phyloP scores from a whole-genome alignment of 257 asterid species.

The Sherardia arvensis region DNA sequence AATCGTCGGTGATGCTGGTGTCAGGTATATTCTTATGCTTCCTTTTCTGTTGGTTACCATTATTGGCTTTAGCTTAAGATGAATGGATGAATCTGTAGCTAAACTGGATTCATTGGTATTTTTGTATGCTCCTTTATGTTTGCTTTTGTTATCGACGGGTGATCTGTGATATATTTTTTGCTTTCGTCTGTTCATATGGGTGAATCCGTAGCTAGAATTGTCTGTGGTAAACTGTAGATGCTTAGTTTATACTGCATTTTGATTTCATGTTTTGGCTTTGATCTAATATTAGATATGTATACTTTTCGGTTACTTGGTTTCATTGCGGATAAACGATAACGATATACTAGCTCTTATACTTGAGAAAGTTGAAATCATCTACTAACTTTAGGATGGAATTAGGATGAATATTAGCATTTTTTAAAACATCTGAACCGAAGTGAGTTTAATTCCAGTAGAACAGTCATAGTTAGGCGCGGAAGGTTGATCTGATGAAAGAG shows the following conservation, averaged over 20 bases:
- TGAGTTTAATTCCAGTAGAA: neutral
- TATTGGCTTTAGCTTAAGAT: too few relatives aligned
- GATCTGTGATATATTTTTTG: neutral
- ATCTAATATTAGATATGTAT: neutral
- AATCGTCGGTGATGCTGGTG: slow-evolving; percentile 70
- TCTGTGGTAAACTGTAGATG: too few relatives aligned
- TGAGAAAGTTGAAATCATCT: too few relatives aligned
- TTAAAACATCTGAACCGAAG: neutral
- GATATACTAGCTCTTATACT: too few relatives aligned
- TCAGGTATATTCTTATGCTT: slow-evolving; percentile 25
- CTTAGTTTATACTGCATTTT: too few relatives aligned
- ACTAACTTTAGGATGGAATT: neutral
- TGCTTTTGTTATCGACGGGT: neutral
- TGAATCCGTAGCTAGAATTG: too few relatives aligned
- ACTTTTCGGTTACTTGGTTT: too few relatives aligned
- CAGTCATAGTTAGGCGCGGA: too few relatives aligned
- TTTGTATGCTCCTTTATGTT: neutral
- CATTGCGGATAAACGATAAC: neutral
- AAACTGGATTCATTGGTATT: too few relatives aligned
- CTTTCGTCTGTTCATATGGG: neutral
- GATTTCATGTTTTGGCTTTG: too few relatives aligned
- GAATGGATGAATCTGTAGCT: too few relatives aligned
- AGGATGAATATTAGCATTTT: neutral
- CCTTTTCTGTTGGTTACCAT: neutral
- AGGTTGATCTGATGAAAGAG: neutral